Evolutionary conservation across 768 basidiomycete species (phyloP).

Genomic region (Russula olivacea): DNA sequence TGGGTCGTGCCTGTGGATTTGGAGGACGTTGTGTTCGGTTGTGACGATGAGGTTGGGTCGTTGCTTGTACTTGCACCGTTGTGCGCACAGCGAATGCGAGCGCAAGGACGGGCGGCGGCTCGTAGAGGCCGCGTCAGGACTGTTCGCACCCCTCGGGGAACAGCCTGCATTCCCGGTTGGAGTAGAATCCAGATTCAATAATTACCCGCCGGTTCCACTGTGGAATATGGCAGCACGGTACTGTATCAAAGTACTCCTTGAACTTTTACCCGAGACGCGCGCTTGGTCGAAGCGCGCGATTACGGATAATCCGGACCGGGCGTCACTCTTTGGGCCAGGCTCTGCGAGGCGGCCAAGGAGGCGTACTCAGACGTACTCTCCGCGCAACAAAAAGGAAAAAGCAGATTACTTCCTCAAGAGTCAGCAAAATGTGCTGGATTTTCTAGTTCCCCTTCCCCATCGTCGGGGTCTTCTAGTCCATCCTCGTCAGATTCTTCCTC

Average conservation of each 20-base stretch:
- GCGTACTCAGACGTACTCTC: too few relatives aligned
- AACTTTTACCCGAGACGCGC: background rate
- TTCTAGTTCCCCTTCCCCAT: constrained; percentile 22
- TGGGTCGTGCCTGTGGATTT: constrained; percentile 53
- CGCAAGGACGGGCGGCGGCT: background rate
- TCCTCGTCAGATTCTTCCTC: constrained; percentile 20
- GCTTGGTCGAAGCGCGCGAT: background rate
- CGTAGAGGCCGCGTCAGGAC: background rate
- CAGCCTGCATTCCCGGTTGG: constrained; percentile 14
- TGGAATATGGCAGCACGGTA: background rate
- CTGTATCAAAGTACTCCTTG: too few relatives aligned
- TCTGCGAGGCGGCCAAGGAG: too few relatives aligned
- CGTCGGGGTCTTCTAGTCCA: constrained; percentile 1
- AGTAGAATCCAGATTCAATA: background rate
- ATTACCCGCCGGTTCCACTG: background rate
- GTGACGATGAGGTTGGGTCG: background rate
- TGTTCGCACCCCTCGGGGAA: constrained; percentile 12
- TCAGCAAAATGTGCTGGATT: background rate
- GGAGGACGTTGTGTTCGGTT: background rate
- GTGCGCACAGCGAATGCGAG: constrained; percentile 20
- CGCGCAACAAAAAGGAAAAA: constrained; percentile 40
- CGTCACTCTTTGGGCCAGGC: too few relatives aligned
- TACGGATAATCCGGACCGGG: background rate
- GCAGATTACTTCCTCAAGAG: constrained; percentile 29
- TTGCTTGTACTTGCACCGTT: background rate